A percentile compares a stretch with the other conserved stretches of the same genome.
Evolutionary conservation across 345 rosid species (phyloP).

Genomic region (Theobroma cacao): DNA sequence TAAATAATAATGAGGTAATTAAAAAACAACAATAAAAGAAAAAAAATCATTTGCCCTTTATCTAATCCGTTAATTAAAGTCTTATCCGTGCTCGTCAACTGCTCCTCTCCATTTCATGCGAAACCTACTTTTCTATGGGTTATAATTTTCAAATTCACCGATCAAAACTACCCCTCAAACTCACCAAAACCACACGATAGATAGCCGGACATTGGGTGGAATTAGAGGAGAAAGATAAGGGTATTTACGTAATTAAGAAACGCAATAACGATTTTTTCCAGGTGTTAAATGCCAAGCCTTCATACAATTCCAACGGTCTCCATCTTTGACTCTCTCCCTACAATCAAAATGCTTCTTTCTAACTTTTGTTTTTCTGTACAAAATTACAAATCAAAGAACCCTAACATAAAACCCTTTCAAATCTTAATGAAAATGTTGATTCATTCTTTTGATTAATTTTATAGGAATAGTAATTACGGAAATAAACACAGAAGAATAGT

Average conservation of each 20-base stretch:
- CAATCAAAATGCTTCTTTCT: not conserved
- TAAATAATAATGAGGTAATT: no score
- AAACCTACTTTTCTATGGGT: not conserved
- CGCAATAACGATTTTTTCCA: not conserved
- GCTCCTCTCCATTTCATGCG: not conserved
- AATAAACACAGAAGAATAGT: not conserved
- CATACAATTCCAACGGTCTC: constrained; percentile 14
- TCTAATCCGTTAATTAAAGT: not conserved
- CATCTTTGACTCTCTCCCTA: constrained; percentile 3
- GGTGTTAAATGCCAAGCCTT: not conserved
- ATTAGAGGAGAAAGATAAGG: not conserved
- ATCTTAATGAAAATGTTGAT: not conserved
- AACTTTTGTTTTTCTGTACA: not conserved
- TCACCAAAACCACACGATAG: not conserved
- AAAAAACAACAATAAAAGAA: no score
- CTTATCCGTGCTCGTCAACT: not conserved
- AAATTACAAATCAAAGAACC: constrained; percentile 5
- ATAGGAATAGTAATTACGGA: not conserved
- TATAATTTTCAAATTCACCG: not conserved
- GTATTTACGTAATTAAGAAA: not conserved
- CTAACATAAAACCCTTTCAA: not conserved
- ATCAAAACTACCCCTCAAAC: not conserved
- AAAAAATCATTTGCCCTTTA: no score
- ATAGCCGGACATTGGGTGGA: not conserved
- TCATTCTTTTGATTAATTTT: constrained; percentile 4